These are phyloP conservation scores for Annulohypoxylon bovei DNA, from an alignment of 495 filamentous ascomycete species.

Conservation along the genomic window DNA sequence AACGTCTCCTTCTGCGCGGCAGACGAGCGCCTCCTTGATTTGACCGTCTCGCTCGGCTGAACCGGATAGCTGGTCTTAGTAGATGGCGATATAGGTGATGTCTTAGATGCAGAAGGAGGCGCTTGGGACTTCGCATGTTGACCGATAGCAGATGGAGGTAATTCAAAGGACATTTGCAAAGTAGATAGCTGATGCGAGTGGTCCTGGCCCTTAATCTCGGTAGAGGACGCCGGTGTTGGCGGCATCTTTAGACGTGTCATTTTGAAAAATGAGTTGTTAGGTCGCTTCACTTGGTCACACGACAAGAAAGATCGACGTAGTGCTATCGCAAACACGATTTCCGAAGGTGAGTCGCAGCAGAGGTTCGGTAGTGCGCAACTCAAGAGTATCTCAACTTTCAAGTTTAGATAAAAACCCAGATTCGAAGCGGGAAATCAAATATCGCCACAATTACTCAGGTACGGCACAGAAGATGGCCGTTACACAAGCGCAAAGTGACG, in stretches of 20 bases:
- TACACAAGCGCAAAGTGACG: slow-evolving; percentile 11
- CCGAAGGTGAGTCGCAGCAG: background rate
- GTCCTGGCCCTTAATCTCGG: slow-evolving; percentile 82
- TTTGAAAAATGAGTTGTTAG: slow-evolving; percentile 38
- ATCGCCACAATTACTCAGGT: background rate
- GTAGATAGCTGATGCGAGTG: slow-evolving; percentile 64
- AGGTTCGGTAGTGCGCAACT: background rate
- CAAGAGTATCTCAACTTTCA: background rate
- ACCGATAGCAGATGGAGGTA: slow-evolving; percentile 82
- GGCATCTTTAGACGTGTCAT: slow-evolving; percentile 80
- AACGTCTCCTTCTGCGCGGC: slow-evolving; percentile 69
- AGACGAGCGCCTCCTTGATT: slow-evolving; percentile 66
- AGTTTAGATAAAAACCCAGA: background rate
- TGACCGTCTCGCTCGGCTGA: slow-evolving; percentile 63
- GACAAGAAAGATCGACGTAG: slow-evolving; percentile 8
- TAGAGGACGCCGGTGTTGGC: slow-evolving; percentile 86
- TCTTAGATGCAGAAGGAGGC: slow-evolving; percentile 23
- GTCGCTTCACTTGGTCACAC: slow-evolving; percentile 22
- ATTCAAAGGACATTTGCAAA: slow-evolving; percentile 68
- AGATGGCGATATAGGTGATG: slow-evolving; percentile 56
- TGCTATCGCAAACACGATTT: background rate
- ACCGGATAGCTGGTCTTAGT: slow-evolving; percentile 63
- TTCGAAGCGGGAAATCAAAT: background rate
- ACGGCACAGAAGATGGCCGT: background rate
- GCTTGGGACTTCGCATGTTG: slow-evolving; percentile 39